Base-by-base conservation (phyloP, 116 monocot species). In the Cymodocea nodosa region DNA sequence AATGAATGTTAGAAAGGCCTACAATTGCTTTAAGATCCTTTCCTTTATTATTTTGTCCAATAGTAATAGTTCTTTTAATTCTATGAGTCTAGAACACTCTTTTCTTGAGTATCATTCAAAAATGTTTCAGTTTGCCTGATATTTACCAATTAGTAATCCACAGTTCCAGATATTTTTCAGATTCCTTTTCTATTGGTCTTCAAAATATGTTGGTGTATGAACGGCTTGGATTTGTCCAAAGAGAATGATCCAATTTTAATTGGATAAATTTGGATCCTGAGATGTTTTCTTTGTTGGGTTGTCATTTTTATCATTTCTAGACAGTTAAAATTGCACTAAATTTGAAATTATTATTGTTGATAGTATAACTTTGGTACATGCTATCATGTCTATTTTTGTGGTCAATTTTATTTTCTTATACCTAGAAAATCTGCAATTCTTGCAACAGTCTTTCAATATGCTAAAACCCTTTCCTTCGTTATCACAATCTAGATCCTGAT, bases 401-500 rank as follows among this genome's bases (percentile, higher is more conserved):
- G 39, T 68, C 35, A 40, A 4, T 56, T 36, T 15, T 39, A 18
- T 68, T 15, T 19, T 56, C 52, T 52, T 66, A 50, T 4, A 52
- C 9, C 10, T 0, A 39, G 36, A 56, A 68, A 56, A 20, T 52
- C 5, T 56, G 14, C 5, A 19, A 11, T 51, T 65, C 0, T 5
- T 69, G 39, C 23, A 6, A 5, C 25, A 12, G 22, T 60, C 59
- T 19, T 20, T 60, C 23, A 50, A 15, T 24, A 30, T 48, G 11
- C 44, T 44, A 44, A 44, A 44, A 11, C 44, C 44, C 44, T 4
- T 52, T 70, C 11, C 58, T 62, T 69, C 35, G 0, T 15, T 5
- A 36, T 80, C 39, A 14, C 22, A 19, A 68, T 81, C n/a, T 55
- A 91, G 91, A 74, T 80, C 81, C 84, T 20, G 91, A 91, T 34